Evolutionary conservation across 352 stramenopile species (phyloP).

Genomic region (Pythium scleroteichum): DNA sequence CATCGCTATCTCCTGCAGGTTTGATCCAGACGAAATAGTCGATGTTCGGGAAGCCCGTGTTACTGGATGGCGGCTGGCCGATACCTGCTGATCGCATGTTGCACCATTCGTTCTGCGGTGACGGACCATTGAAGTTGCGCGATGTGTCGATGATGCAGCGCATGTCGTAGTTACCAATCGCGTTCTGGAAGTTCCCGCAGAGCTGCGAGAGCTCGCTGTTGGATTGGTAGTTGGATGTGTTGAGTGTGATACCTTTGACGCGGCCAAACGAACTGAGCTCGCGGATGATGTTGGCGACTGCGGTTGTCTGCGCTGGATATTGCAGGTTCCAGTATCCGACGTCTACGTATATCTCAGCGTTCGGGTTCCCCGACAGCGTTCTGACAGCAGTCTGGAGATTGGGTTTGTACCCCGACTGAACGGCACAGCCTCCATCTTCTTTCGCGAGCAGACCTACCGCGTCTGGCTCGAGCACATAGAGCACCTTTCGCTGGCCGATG

Average conservation of each 20-base stretch:
- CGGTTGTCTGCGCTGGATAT: neutral
- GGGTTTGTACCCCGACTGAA: conserved; percentile 40
- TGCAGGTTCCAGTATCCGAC: conserved; percentile 61
- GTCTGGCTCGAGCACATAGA: conserved; percentile 74
- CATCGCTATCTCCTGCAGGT: conserved; percentile 62
- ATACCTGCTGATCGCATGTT: conserved; percentile 61
- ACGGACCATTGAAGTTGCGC: conserved; percentile 51
- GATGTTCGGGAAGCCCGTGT: conserved; percentile 46
- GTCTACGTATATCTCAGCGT: conserved; percentile 66
- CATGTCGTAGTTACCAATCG: conserved; percentile 35
- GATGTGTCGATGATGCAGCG: conserved; percentile 69
- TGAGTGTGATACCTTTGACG: conserved; percentile 64
- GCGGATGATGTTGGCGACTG: conserved; percentile 35
- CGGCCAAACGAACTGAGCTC: conserved; percentile 35
- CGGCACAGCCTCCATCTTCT: conserved; percentile 39
- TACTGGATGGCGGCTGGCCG: conserved; percentile 46
- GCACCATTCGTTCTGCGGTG: conserved; percentile 57
- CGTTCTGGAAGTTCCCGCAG: conserved; percentile 52
- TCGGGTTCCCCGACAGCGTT: conserved; percentile 44
- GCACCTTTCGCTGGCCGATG: conserved; percentile 56
- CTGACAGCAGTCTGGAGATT: conserved; percentile 47
- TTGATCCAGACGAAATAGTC: conserved; percentile 82
- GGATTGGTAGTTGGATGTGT: conserved; percentile 76
- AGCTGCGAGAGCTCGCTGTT: conserved; percentile 48
- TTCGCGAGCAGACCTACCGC: conserved; percentile 49